Base-by-base conservation (phyloP, 2,329 filamentous ascomycete species). In the Penicillium digitatum region DNA sequence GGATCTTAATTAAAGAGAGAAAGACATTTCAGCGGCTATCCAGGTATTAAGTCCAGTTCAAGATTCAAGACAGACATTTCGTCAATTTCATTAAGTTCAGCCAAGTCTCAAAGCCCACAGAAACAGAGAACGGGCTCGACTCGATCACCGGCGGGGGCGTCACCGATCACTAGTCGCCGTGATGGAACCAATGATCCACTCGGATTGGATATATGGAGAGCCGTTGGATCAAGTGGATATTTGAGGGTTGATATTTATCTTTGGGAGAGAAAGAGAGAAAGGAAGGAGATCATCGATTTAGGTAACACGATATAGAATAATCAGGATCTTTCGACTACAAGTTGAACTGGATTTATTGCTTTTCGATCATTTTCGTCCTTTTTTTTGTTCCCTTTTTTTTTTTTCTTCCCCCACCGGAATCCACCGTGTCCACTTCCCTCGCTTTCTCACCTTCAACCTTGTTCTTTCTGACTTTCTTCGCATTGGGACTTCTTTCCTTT, bases 181-280 rank as follows among this genome's bases (percentile, higher is more conserved):
- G 52, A 56, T 52, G 58, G 61, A 52, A 57, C 62, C 60, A 59
- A 60, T 61, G 57, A 55, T 47, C 59, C 61, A 57, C 57, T 49
- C 51, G 59, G 39, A 57, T 57, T 49, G 53, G n/a, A 42, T 44
- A 38, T 47, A 57, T 62, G 62, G 60, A 57, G 59, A 61, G 62
- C 60, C 62, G 61, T 65, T 65, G 63, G 62, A 61, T 62, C 56
- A 45, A 61, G 61, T 64, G 61, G 62, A 56, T 56, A 42, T 42
- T 42, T 2, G 39, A 22, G n/a, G 27, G 10, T 37, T 37, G 34
- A 37, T 37, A 11, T 37, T 27, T 27, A 27, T 5, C 6, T 27
- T 27, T 27, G 6, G 26, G 26, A n/a, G n/a, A n/a, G n/a, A n/a
- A n/a, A n/a, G n/a, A n/a, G n/a, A n/a, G n/a, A n/a, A n/a, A n/a